These are phyloP conservation scores for Sequoiadendron giganteum DNA, from an alignment of 75 land plant species.

Conservation along the genomic window DNA sequence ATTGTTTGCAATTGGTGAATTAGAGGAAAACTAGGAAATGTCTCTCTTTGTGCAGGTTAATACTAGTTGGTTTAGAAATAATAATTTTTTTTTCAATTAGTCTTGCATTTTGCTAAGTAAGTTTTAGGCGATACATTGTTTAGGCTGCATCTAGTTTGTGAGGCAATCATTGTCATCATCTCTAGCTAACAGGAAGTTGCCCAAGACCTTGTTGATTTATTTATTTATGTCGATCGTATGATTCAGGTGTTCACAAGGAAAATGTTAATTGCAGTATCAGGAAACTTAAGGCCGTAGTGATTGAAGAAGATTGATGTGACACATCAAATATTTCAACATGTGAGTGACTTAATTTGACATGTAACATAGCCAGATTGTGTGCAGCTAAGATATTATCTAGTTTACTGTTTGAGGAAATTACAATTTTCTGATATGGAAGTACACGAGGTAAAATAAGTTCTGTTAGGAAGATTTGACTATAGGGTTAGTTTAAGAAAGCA, in stretches of 20 bases:
- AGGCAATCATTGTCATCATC: neutral
- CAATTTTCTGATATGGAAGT: neutral
- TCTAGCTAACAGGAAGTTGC: neutral
- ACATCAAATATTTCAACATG: neutral
- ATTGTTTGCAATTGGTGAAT: neutral
- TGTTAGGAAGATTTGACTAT: neutral
- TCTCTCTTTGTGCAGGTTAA: neutral
- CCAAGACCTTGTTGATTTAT: neutral
- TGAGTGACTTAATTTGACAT: neutral
- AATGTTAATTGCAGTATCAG: slow-evolving; percentile 4
- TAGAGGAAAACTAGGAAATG: neutral
- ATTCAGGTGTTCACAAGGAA: slow-evolving; percentile 8
- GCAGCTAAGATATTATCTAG: neutral
- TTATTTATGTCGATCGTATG: neutral
- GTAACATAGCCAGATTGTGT: neutral
- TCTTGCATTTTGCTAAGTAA: neutral
- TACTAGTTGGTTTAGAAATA: neutral
- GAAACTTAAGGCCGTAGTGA: neutral
- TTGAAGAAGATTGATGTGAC: neutral
- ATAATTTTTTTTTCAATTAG: neutral
- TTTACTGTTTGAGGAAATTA: neutral
- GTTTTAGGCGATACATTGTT: neutral
- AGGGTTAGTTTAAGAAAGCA: neutral
- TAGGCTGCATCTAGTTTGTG: neutral
- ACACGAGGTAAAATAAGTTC: neutral